Evolutionary conservation across 73 alveolate species (phyloP).

Genomic region (Tetrahymena thermophila): DNA sequence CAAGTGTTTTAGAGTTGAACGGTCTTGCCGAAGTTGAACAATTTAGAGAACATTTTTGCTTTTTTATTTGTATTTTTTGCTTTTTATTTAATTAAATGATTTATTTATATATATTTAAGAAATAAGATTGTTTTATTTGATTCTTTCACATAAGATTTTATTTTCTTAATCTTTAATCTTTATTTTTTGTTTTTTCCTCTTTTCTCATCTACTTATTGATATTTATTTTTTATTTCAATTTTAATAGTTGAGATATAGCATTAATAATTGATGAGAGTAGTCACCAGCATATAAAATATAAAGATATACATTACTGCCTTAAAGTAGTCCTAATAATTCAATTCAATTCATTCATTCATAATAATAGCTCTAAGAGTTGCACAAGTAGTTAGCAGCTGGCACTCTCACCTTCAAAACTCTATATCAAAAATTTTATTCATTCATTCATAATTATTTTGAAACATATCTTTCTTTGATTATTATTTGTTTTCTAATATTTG

Average conservation of each 20-base stretch:
- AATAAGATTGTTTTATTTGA: background rate
- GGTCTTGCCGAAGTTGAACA: constrained; percentile 4
- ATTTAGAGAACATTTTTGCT: background rate
- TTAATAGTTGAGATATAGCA: background rate
- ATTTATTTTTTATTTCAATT: background rate
- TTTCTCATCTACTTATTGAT: background rate
- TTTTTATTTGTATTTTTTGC: background rate
- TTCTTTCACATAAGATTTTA: background rate
- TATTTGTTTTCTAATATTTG: background rate
- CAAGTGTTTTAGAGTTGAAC: constrained; percentile 16
- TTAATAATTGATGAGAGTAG: background rate
- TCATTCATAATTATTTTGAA: background rate
- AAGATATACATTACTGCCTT: background rate
- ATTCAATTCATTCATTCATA: too few species aligned
- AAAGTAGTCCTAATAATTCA: background rate
- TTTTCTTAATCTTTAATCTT: background rate
- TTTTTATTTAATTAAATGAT: background rate
- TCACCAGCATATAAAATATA: background rate
- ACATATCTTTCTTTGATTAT: background rate
- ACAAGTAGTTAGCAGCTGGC: background rate
- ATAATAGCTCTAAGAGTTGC: background rate
- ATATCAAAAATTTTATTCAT: background rate
- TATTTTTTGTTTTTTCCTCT: background rate
- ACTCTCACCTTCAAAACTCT: background rate
- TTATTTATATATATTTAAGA: background rate